Base-by-base conservation (phyloP, 2,329 filamentous ascomycete species). In the Alternaria arbusti region DNA sequence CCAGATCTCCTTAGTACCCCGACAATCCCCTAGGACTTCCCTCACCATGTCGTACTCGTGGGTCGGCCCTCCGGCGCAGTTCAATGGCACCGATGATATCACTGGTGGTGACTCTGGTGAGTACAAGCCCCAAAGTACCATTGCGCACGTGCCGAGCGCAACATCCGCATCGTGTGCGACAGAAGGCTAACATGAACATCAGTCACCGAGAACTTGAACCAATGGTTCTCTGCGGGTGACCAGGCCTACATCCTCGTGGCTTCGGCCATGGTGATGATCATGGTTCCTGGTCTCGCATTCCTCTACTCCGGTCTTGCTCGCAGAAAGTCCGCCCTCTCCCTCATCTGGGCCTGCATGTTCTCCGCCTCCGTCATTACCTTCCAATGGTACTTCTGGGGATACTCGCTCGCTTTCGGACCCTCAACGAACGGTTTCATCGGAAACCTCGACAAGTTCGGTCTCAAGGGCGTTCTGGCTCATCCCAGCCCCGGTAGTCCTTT, bases 321-420 rank as follows among this genome's bases (percentile, higher is more conserved):
- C 70, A 89, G 96, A 86, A 99, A 99, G 85, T 98, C 96, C 6
- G 96, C 96, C 28, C 87, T 99, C 46, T 97, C 94, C 68, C 91
- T 98, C 86, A 96, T 99, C 77, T 98, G 94, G 93, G 94, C 95
- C 13, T 94, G 91, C 83, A 96, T 99, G 92, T 95, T 91, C 80
- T 96, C 94, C 50, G 91, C 91, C 78, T 94, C 92, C 51, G 90
- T 98, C 78, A 87, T 97, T 79, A 91, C 92, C 60, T 97, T 99
- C 85, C 96, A 99, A 84, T 99, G 96, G 96, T 98, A 97, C 78
- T 97, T 99, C 81, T 98, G 96, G 95, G 96, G 96, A 40, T 99
- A 97, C 82, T 97, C 95, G 13, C 86, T 99, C 65, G 94, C 95
- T 56, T 97, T 98, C 82, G 96, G 92, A 76, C 86, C 87, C 46